phyloP scores from a whole-genome alignment of 2,329 filamentous ascomycete genomes.

The Trichophyton verrucosum region DNA sequence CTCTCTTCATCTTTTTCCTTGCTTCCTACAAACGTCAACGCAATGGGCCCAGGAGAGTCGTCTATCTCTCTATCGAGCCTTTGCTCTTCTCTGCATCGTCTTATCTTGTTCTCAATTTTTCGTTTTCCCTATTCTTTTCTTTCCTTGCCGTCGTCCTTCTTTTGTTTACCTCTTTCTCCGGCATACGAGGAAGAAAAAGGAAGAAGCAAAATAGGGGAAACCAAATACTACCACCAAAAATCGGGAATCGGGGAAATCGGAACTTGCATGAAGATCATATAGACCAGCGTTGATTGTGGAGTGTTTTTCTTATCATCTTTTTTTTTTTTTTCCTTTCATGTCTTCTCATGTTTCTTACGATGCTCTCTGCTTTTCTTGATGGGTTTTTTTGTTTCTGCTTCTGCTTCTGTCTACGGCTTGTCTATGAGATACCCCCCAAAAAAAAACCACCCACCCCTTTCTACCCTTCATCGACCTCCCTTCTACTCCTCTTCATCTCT shows the following conservation, averaged over 20 bases:
- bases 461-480: not conserved
- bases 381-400: constrained; percentile 2
- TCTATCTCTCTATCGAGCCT: not conserved
- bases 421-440: constrained; percentile 1
- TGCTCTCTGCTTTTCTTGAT: not conserved
- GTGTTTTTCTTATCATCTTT: constrained; percentile 6
- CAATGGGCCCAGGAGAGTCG: not conserved
- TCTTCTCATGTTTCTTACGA: not conserved
- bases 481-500: not conserved
- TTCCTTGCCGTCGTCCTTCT: constrained; percentile 2
- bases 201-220: not conserved
- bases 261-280: constrained; percentile 32
- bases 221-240: constrained; percentile 6
- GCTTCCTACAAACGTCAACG: not conserved
- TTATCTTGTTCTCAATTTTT: constrained; percentile 5
- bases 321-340: not conserved
- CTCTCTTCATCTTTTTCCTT: not conserved
- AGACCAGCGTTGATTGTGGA: constrained; percentile 33
- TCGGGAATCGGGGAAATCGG: constrained; percentile 10
- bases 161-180: constrained; percentile 8
- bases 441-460: not conserved
- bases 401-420: constrained; percentile 2
- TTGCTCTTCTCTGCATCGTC: not conserved
- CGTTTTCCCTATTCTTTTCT: not conserved
- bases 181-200: not conserved